These are phyloP conservation scores for Brassica hybrid DNA, from an alignment of 441 rosid genomes.

Conservation along the genomic window DNA sequence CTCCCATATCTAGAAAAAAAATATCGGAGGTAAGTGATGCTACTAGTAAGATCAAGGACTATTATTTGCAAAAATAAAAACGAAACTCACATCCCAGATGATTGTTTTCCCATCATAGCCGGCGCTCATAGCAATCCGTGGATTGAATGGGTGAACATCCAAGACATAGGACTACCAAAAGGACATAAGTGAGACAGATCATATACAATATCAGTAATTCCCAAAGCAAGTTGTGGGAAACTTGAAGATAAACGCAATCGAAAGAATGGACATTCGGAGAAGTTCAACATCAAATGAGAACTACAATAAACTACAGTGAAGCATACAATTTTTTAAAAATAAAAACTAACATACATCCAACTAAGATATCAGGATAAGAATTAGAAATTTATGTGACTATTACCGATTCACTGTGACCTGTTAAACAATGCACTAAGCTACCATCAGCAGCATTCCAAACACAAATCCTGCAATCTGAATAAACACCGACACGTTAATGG, in stretches of 20 bases:
- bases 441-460: slow-evolving; percentile 94
- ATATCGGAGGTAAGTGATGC: slow-evolving; percentile 28
- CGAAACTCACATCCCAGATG: slow-evolving; percentile 83
- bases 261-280: slow-evolving; percentile 18
- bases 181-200: slow-evolving; percentile 28
- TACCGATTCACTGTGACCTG: slow-evolving; percentile 84
- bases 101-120: slow-evolving; percentile 89
- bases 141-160: slow-evolving; percentile 91
- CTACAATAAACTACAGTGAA: slow-evolving; percentile 22
- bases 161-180: slow-evolving; percentile 77
- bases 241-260: slow-evolving; percentile 18
- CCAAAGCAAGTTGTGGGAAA: slow-evolving; percentile 18
- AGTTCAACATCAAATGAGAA: slow-evolving; percentile 28
- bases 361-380: slow-evolving; percentile 31
- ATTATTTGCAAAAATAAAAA: slow-evolving; percentile 16
- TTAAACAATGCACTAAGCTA: slow-evolving; percentile 84
- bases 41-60: slow-evolving; percentile 29
- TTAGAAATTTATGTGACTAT: slow-evolving; percentile 36
- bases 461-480: slow-evolving; percentile 87
- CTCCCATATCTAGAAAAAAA: slow-evolving; percentile 78
- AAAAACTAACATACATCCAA: background rate
- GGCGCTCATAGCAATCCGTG: slow-evolving; percentile 91
- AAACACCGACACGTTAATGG: slow-evolving; percentile 28
- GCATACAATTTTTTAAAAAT: background rate
- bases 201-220: slow-evolving; percentile 16